Evolutionary conservation across 1,139 yeast species (phyloP).

Genomic region (Cylindricascospora bacillispora): DNA sequence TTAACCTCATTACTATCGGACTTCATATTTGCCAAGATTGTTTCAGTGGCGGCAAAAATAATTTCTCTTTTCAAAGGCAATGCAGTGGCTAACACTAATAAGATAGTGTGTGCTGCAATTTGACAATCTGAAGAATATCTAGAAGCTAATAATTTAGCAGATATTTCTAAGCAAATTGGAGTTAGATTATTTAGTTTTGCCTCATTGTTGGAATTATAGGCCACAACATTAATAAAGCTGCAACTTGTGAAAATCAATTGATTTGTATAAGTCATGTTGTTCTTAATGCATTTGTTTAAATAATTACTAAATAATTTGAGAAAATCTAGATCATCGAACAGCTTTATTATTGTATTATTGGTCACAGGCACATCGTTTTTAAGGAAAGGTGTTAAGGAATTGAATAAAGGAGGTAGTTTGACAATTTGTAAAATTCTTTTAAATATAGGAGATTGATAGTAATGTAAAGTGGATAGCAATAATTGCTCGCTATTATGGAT

Average conservation of each 20-base stretch:
- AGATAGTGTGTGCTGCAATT: conserved; percentile 69
- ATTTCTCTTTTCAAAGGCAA: conserved; percentile 54
- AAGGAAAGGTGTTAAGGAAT: conserved; percentile 58
- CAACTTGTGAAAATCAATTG: conserved; percentile 71
- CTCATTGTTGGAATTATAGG: conserved; percentile 33
- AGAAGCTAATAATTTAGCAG: conserved; percentile 41
- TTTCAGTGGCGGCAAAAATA: conserved; percentile 54
- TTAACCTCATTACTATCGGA: conserved; percentile 25
- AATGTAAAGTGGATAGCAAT: conserved; percentile 62
- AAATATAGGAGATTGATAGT: conserved; percentile 61
- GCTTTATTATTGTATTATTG: conserved; percentile 53
- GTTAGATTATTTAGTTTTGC: conserved; percentile 30
- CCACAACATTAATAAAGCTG: conserved; percentile 53
- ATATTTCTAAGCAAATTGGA: conserved; percentile 45
- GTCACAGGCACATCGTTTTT: conserved; percentile 51
- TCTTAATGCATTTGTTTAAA: conserved; percentile 41
- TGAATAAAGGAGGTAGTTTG: conserved; percentile 62
- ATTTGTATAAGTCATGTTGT: conserved; percentile 49
- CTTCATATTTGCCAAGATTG: conserved; percentile 42
- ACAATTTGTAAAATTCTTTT: conserved; percentile 60
- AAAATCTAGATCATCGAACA: conserved; percentile 59
- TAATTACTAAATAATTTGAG: conserved; percentile 53
- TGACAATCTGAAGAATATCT: conserved; percentile 54
- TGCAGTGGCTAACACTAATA: conserved; percentile 67
- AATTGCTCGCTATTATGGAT: conserved; percentile 65